Evolutionary conservation across 495 filamentous ascomycete genomes (phyloP).

Genomic region (Xylaria telfairii): DNA sequence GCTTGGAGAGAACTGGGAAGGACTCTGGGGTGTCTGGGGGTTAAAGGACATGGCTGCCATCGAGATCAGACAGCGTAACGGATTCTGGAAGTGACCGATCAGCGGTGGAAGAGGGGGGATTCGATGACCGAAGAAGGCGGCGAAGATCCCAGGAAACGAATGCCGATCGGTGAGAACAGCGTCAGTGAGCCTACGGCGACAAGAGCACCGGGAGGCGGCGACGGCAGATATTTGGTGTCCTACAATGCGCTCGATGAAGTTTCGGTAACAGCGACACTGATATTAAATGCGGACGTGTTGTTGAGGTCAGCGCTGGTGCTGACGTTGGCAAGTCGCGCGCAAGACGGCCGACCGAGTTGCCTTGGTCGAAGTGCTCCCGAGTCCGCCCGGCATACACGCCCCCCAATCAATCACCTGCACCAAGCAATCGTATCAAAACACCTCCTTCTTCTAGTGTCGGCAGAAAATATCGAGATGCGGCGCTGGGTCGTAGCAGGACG

Average conservation of each 20-base stretch:
- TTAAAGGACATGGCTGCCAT: conserved; percentile 60
- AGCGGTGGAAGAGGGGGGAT: conserved; percentile 23
- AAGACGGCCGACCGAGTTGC: conserved; percentile 25
- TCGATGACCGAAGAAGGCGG: conserved; percentile 22
- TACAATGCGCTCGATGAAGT: conserved; percentile 10
- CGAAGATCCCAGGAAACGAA: conserved; percentile 13
- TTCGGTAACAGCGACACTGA: background rate
- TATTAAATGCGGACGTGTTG: conserved; percentile 1
- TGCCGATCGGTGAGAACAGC: conserved; percentile 12
- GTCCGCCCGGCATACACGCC: conserved; percentile 24
- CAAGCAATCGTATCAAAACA: conserved; percentile 11
- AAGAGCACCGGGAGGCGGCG: conserved; percentile 7
- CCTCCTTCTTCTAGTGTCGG: background rate
- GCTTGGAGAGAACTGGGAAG: conserved; percentile 58
- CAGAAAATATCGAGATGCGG: background rate
- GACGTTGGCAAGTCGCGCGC: conserved; percentile 27
- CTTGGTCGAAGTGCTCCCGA: conserved; percentile 25
- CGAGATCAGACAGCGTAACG: conserved; percentile 30
- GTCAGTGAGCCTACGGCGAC: conserved; percentile 6
- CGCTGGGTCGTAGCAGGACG: conserved; percentile 6
- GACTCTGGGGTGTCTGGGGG: conserved; percentile 65
- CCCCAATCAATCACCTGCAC: conserved; percentile 26
- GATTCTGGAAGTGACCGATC: conserved; percentile 16
- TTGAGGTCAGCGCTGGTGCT: conserved; percentile 15
- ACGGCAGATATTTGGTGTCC: background rate